phyloP scores from a whole-genome alignment of 2,329 filamentous ascomycete species.

The Colletotrichum tofieldiae region DNA sequence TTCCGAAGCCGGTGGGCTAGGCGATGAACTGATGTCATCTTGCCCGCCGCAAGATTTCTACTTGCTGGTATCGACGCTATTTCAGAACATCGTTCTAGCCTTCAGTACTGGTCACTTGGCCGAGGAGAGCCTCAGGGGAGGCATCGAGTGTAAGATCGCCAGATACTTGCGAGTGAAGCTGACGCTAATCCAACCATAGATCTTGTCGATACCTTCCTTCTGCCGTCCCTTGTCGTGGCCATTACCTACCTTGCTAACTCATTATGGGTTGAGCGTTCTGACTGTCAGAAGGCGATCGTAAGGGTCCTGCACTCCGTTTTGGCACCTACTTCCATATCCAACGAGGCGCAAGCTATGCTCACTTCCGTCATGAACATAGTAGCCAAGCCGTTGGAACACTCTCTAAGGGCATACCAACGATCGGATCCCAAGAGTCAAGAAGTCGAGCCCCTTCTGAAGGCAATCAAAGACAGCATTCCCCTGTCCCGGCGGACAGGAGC shows the following conservation, averaged over 20 bases:
- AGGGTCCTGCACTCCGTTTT: conserved; percentile 82
- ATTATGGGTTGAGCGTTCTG: conserved; percentile 75
- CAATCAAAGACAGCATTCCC: conserved; percentile 73
- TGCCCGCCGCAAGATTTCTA: conserved; percentile 90
- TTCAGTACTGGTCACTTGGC: conserved; percentile 76
- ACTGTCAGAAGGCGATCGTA: conserved; percentile 78
- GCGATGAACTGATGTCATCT: conserved; percentile 85
- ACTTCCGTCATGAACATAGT: conserved; percentile 80
- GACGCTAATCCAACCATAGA: conserved; percentile 61
- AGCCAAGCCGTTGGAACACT: conserved; percentile 77
- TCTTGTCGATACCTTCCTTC: conserved; percentile 83
- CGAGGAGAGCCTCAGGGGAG: conserved; percentile 80
- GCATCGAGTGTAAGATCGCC: conserved; percentile 77
- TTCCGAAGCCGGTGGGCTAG: conserved; percentile 79
- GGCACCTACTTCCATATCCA: conserved; percentile 78
- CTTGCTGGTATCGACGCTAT: conserved; percentile 81
- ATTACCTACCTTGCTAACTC: conserved; percentile 80
- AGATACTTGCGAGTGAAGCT: conserved; percentile 13
- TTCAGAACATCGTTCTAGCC: conserved; percentile 82
- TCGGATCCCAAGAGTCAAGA: conserved; percentile 78
- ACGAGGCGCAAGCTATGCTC: conserved; percentile 80
- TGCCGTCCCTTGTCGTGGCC: conserved; percentile 84
- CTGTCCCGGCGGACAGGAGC: conserved; percentile 74
- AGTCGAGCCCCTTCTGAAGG: conserved; percentile 78
- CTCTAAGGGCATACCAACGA: conserved; percentile 76